A percentile compares a stretch with the other conserved stretches of the same genome.
Conservation (phyloP, 108 stramenopile genomes). For the Skeletonema marinoi region DNA sequence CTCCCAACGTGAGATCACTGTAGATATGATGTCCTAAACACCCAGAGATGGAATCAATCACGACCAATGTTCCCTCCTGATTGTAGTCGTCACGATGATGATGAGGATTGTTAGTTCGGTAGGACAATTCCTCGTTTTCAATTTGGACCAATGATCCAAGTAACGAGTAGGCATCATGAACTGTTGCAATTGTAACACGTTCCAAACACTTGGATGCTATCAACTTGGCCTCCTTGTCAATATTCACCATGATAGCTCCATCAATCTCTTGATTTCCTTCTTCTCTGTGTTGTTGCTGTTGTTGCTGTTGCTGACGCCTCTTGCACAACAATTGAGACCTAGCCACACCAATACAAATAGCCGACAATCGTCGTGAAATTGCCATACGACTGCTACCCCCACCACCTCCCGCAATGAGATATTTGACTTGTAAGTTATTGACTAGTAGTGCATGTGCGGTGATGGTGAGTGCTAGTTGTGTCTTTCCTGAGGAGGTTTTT, state of each 20-base stretch:
- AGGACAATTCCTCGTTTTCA: constrained; percentile 19
- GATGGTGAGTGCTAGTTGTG: constrained; percentile 44
- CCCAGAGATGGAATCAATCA: constrained; percentile 51
- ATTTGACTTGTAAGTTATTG: constrained; percentile 16
- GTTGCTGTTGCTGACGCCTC: neutral
- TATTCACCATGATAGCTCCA: neutral
- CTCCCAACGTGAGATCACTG: constrained; percentile 16
- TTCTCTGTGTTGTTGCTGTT: neutral
- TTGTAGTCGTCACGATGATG: neutral
- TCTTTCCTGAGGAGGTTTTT: constrained; percentile 48
- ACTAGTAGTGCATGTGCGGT: constrained; percentile 28
- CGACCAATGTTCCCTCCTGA: constrained; percentile 17
- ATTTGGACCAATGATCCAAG: constrained; percentile 39
- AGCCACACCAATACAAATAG: constrained; percentile 17
- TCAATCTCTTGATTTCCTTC: no score
- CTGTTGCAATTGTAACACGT: constrained; percentile 15
- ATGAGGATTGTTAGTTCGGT: neutral
- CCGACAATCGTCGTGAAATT: constrained; percentile 24
- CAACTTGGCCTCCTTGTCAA: neutral
- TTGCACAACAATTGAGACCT: neutral
- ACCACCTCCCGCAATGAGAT: constrained; percentile 27
- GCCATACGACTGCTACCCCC: constrained; percentile 9
- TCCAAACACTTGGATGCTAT: constrained; percentile 13
- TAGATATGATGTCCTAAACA: constrained; percentile 45
- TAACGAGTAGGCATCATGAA: constrained; percentile 37